Base-by-base conservation (phyloP, 2,329 filamentous ascomycete species). In the Fusarium zealandicum region DNA sequence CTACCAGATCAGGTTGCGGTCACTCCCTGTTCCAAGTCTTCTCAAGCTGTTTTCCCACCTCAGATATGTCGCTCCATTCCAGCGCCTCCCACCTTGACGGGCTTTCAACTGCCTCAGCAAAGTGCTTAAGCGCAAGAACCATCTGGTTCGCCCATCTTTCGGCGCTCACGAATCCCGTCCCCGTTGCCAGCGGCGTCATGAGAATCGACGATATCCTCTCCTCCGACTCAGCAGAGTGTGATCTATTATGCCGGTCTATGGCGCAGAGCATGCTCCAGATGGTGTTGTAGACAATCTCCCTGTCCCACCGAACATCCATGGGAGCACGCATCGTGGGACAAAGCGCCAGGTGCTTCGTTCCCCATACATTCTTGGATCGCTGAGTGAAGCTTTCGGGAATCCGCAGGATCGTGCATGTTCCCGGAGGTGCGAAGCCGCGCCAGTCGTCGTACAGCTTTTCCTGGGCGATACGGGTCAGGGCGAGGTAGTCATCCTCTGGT, bases 301-400 rank as follows among this genome's bases (percentile, higher is more conserved):
- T 70, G 61, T 83, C 77, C 80, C 81, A 83, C 5, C 40, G 59
- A 6, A 76, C 77, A 17, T 71, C 57, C 10, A 69, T 55, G 0
- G 80, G 80, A 7, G 73, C 63, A 17, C 79, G 72, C 81, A 83
- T 83, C 1, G 80, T 83, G n/a, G 81, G 81, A 64, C 80, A 82
- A 1, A 83, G 68, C 2, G 76, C 79, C 3, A 83, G 54, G 59
- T 75, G 77, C 9, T 64, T 69, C 30, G 75, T 77, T 0, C 72
- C 75, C 72, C 77, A 79, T 5, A 64, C 52, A 49, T 79, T 78
- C 17, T 54, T 63, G 17, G 71, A 70, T 22, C 57, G 53, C 6
- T 33, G 57, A 7, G 51, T 47, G 17, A 78, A 72, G 18, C 68
- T 66, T 9, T 64, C 61, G 0, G 77, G 78, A n/a, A 82, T 75